Evolutionary conservation across 257 asterid genomes (phyloP), one percentile per base, ranked within the genome.

Genomic region (Lavandula angustifolia): DNA sequence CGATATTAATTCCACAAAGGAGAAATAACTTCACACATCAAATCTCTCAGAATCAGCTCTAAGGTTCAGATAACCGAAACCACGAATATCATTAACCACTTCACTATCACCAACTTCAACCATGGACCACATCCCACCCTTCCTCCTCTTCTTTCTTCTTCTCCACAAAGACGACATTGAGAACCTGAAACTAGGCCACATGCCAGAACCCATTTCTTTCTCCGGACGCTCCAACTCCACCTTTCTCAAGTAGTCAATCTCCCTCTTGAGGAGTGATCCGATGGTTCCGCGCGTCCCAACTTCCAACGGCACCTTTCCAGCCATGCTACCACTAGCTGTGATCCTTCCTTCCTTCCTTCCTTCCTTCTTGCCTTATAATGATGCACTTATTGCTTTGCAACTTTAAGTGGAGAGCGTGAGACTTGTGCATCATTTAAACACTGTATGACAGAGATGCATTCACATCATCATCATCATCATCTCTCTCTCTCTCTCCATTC

Each of bases 221-320:
- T 48, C 63, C 53, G 41, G 56, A 49, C 72, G 71, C 59, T 78
- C 86, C 13, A 71, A 4, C 48, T 86, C 91, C 13, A 69, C 41
- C 65, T 76, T 81, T 49, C 73, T 78, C 71, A 91, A 91, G 76
- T 77, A 84, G 64, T 88, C 98, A 7, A 88, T 91, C 83, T 91
- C 98, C 81, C 78, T 81, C 84, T 82, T 82, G 59, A 82, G 84
- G 17, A 91, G 98, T 33, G 96, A 88, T 74, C 94, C 98, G 47
- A 91, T 75, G 6, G 96, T 86, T 38, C 98, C 98, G 12, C 94
- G 81, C 3, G 96, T 78, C 14, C 87, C 98, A 12, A 91, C 81
- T 65, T 86, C 87, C 70, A 79, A 37, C 0, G 87, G 85, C 37
- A 69, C 61, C 43, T 50, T 74, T 54, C 74, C 82, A 27, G 66